A percentile compares a stretch with the other conserved stretches of the same genome.
These are phyloP conservation scores for Haplosporangium gracile DNA, from an alignment of 192 early-diverging fungal species.

Conservation along the genomic window DNA sequence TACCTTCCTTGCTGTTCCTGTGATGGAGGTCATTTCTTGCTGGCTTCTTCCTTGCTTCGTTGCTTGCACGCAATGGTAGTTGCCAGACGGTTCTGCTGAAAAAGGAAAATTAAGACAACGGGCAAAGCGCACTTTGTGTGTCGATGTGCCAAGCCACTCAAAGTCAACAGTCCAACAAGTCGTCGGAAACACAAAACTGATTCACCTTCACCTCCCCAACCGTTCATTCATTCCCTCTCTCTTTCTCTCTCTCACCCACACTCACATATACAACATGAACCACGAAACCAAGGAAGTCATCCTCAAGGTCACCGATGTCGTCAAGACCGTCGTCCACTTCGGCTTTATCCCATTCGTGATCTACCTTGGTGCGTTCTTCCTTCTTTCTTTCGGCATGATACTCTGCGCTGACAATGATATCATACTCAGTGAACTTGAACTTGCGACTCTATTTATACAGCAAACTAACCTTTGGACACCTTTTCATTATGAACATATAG, in stretches of 20 bases:
- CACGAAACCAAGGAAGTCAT: conserved; percentile 66
- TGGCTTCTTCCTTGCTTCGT: not conserved
- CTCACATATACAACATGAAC: conserved; percentile 54
- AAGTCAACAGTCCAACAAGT: conserved; percentile 26
- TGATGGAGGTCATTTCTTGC: conserved; percentile 27
- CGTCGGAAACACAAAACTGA: conserved; percentile 9
- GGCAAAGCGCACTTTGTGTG: not conserved
- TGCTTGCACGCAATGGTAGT: not conserved
- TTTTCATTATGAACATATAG: not conserved
- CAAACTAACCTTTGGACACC: not conserved
- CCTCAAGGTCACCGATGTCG: conserved; percentile 65
- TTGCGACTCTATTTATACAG: too few relatives aligned
- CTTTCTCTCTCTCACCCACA: not conserved
- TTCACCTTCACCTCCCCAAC: not conserved
- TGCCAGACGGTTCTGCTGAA: not conserved
- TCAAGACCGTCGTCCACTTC: conserved; percentile 71
- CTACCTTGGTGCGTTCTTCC: conserved; percentile 64
- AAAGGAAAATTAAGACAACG: not conserved
- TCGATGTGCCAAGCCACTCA: conserved; percentile 16
- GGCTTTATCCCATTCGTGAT: conserved; percentile 73
- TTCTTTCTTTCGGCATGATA: not conserved
- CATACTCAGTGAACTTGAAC: not conserved
- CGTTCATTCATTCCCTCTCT: not conserved
- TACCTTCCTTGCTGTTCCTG: conserved; percentile 6
- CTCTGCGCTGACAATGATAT: not conserved